A percentile compares a stretch with the other conserved stretches of the same genome.
Conservation (phyloP, 352 stramenopile species). For the Phytophthora sansomeana region DNA sequence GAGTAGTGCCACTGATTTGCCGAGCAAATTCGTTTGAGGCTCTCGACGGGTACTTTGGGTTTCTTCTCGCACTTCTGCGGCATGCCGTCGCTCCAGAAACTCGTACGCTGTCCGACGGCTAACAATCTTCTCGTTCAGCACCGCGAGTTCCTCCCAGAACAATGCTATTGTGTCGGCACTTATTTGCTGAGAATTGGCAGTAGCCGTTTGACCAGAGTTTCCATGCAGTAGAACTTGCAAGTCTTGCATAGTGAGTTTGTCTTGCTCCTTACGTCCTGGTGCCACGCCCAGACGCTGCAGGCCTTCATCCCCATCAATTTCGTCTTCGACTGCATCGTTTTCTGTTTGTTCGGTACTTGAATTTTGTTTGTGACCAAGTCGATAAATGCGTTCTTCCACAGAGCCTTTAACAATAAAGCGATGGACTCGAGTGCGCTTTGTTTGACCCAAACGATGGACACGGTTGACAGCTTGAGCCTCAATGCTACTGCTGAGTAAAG, state of each 20-base stretch:
- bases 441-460: constrained; percentile 93
- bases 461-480: constrained; percentile 91
- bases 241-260: constrained; percentile 63
- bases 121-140: constrained; percentile 47
- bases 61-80: constrained; percentile 34
- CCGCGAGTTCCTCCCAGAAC: constrained; percentile 59
- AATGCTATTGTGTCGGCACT: background rate
- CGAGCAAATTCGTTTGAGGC: constrained; percentile 43
- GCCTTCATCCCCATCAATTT: constrained; percentile 26
- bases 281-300: constrained; percentile 41
- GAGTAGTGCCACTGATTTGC: constrained; percentile 25
- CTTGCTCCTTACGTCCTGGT: constrained; percentile 57
- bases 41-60: constrained; percentile 8
- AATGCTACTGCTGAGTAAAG: constrained; percentile 85
- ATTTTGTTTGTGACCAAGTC: constrained; percentile 26
- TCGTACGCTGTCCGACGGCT: constrained; percentile 38
- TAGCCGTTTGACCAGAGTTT: background rate
- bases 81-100: constrained; percentile 51
- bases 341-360: background rate
- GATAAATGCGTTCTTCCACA: constrained; percentile 91
- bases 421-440: constrained; percentile 80
- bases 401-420: constrained; percentile 91
- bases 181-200: background rate
- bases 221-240: constrained; percentile 53
- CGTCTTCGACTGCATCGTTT: constrained; percentile 25